Conservation (phyloP, 2,329 filamentous ascomycete species). For the Nannizzia gypsea region DNA sequence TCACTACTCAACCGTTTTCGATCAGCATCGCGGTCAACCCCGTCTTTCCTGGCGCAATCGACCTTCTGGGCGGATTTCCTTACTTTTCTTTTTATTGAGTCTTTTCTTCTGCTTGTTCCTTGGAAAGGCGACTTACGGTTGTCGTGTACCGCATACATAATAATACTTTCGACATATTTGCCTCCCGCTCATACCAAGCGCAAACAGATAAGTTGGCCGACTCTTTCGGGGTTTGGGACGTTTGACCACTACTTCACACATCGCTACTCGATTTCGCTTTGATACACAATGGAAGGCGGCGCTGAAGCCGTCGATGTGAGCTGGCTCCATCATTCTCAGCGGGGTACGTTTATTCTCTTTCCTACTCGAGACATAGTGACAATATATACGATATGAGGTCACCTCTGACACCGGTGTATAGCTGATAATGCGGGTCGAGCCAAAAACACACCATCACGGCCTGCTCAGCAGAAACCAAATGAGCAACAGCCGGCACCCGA, state of each 20-base stretch:
- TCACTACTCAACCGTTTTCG: neutral
- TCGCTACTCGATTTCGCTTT: neutral
- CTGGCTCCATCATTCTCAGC: constrained; percentile 77
- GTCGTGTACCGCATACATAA: too few relatives aligned
- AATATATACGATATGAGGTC: neutral
- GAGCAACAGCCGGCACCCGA: neutral
- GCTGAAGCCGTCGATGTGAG: constrained; percentile 75
- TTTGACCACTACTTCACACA: neutral
- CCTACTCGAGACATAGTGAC: neutral
- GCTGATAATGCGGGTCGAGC: constrained; percentile 27
- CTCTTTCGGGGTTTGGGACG: too few relatives aligned
- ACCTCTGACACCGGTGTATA: neutral
- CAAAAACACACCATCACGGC: constrained; percentile 24
- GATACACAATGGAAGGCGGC: constrained; percentile 52
- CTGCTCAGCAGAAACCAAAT: neutral
- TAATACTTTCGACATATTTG: too few relatives aligned
- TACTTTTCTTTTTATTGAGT: too few relatives aligned
- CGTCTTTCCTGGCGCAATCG: neutral
- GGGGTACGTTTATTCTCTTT: constrained; percentile 47
- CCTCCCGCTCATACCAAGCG: too few relatives aligned
- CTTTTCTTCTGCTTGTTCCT: too few relatives aligned
- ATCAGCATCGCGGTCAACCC: neutral
- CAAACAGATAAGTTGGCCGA: too few relatives aligned
- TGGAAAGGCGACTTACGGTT: too few relatives aligned
- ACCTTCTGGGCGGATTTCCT: neutral